These are phyloP conservation scores for Calycina herbarum DNA, from an alignment of 2,329 filamentous ascomycete species.

Conservation along the genomic window DNA sequence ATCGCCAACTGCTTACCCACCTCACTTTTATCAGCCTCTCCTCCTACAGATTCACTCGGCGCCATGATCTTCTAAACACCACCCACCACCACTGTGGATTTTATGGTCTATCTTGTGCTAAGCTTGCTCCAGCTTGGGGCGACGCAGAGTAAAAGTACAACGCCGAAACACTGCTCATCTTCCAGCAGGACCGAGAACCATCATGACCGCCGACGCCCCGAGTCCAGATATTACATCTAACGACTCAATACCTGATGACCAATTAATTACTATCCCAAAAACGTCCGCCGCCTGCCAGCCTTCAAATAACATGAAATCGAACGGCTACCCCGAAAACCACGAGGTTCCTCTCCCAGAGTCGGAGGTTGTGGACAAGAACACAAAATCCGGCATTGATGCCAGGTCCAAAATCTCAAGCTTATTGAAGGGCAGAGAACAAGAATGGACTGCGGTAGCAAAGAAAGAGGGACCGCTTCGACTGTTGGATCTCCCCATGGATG, in stretches of 20 bases:
- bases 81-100: neutral
- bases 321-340: slow-evolving; percentile 21
- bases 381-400: slow-evolving; percentile 29
- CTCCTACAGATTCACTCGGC: neutral
- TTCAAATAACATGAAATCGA: slow-evolving; percentile 26
- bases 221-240: slow-evolving; percentile 30
- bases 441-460: slow-evolving; percentile 64
- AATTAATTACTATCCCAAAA: slow-evolving; percentile 29
- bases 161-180: slow-evolving; percentile 25
- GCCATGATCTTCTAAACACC: slow-evolving; percentile 1
- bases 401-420: slow-evolving; percentile 42
- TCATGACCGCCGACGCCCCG: slow-evolving; percentile 32
- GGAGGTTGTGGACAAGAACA: slow-evolving; percentile 23
- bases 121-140: slow-evolving; percentile 17
- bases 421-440: slow-evolving; percentile 60
- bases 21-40: neutral
- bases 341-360: slow-evolving; percentile 26
- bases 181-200: slow-evolving; percentile 17
- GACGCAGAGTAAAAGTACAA: slow-evolving; percentile 27
- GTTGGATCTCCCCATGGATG: slow-evolving; percentile 75
- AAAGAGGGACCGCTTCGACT: slow-evolving; percentile 61
- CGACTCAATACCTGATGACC: slow-evolving; percentile 36
- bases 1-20: neutral
- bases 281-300: slow-evolving; percentile 34
- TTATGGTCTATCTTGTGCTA: slow-evolving; percentile 11